Conservation (phyloP, 345 rosid genomes). For the Lumnitzera littorea region DNA sequence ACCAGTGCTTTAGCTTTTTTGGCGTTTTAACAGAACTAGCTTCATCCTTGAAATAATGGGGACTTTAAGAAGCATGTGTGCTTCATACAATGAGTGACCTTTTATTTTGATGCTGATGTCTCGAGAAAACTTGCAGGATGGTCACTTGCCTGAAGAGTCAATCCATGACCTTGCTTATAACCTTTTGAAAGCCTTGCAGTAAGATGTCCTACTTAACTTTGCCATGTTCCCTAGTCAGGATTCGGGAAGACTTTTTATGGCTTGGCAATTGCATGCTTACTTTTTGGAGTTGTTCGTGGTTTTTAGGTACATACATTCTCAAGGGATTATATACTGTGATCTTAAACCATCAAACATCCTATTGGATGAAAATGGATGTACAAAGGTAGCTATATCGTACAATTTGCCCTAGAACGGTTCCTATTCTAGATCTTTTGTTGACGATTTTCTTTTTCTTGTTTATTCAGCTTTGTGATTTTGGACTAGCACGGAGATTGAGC, state of each 20-base stretch:
- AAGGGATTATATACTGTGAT: constrained; percentile 89
- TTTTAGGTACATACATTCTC: constrained; percentile 74
- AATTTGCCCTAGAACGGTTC: background rate
- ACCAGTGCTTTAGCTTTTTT: too few species aligned
- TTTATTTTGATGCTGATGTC: background rate
- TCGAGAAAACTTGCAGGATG: constrained; percentile 47
- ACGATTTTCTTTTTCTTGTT: constrained; percentile 9
- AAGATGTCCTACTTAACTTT: constrained; percentile 22
- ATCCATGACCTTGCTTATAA: constrained; percentile 68
- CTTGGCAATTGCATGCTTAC: constrained; percentile 8
- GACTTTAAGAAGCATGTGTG: too few species aligned
- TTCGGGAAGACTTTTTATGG: background rate
- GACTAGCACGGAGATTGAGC: constrained; percentile 75
- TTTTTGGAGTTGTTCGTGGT: constrained; percentile 8
- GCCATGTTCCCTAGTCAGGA: constrained; percentile 2
- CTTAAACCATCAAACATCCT: constrained; percentile 94
- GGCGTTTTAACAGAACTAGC: too few species aligned
- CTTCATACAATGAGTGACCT: too few species aligned
- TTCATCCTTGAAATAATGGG: too few species aligned
- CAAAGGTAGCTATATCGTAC: constrained; percentile 44
- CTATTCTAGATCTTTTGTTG: constrained; percentile 6
- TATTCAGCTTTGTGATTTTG: constrained; percentile 95
- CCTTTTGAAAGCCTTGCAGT: constrained; percentile 82
- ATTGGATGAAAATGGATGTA: constrained; percentile 84
- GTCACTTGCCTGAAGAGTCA: constrained; percentile 86